phyloP scores from a whole-genome alignment of 2,329 filamentous ascomycete genomes.

The Erysiphe pulchra region DNA sequence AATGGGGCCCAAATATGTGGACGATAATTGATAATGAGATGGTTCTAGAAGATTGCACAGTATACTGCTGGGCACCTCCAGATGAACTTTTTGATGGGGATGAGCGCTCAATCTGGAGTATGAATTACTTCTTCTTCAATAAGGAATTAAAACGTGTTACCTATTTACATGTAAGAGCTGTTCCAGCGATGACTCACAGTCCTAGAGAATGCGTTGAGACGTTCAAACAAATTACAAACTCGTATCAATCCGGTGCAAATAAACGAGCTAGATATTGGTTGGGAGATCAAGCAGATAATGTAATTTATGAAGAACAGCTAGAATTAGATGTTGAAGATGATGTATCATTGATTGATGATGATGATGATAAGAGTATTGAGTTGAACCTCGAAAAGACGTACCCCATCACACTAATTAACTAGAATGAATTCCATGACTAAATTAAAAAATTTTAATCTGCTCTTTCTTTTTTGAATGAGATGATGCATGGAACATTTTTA shows the following conservation, averaged over 20 bases:
- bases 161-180: constrained; percentile 78
- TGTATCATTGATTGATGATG: too few relatives aligned
- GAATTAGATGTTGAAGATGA: constrained; percentile 15
- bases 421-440: too few relatives aligned
- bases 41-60: constrained; percentile 64
- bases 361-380: too few relatives aligned
- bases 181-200: constrained; percentile 47
- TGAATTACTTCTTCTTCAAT: constrained; percentile 97
- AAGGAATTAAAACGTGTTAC: constrained; percentile 75
- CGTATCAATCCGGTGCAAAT: constrained; percentile 27
- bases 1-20: constrained; percentile 86
- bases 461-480: too few relatives aligned
- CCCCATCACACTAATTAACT: too few relatives aligned
- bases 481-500: too few relatives aligned
- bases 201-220: constrained; percentile 19
- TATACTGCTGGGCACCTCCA: constrained; percentile 73
- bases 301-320: constrained; percentile 10
- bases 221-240: constrained; percentile 9
- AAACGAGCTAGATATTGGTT: constrained; percentile 83
- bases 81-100: constrained; percentile 75
- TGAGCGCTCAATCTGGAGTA: constrained; percentile 72
- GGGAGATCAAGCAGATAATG: constrained; percentile 30
- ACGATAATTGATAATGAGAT: constrained; percentile 82
- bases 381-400: too few relatives aligned
- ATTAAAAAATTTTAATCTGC: too few relatives aligned